Conservation (phyloP, 306 rosid genomes). For the Inga oerstediana region DNA sequence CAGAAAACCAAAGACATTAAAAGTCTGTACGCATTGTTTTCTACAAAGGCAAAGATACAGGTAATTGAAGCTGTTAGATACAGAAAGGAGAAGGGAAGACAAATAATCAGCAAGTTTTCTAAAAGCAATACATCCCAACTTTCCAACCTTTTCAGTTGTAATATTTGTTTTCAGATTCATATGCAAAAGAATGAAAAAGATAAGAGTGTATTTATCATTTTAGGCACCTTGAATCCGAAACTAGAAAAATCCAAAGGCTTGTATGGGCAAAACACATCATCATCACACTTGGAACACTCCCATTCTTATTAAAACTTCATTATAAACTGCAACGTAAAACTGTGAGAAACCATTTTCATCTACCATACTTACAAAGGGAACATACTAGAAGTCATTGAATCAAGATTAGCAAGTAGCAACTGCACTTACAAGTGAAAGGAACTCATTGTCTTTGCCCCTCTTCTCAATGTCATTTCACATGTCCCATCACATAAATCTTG, state of each 20-base stretch:
- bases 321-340: background rate
- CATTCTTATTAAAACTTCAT: background rate
- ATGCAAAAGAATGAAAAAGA: background rate
- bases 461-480: conserved; percentile 65
- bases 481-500: conserved; percentile 86
- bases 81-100: background rate
- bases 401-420: conserved; percentile 15
- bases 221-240: background rate
- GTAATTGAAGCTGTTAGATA: background rate
- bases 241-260: background rate
- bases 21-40: conserved; percentile 60
- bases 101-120: background rate
- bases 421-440: conserved; percentile 76
- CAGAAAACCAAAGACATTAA: conserved; percentile 66
- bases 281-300: conserved; percentile 5
- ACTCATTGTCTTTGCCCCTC: conserved; percentile 82
- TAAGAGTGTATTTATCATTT: background rate
- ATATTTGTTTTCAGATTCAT: no score
- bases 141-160: no score
- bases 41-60: conserved; percentile 38
- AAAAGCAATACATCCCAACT: background rate
- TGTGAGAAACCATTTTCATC: background rate
- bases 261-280: conserved; percentile 1
- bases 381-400: background rate
- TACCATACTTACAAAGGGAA: background rate